Evolutionary conservation across 148 eudicot genomes (phyloP).

Genomic region (Cornus florida): DNA sequence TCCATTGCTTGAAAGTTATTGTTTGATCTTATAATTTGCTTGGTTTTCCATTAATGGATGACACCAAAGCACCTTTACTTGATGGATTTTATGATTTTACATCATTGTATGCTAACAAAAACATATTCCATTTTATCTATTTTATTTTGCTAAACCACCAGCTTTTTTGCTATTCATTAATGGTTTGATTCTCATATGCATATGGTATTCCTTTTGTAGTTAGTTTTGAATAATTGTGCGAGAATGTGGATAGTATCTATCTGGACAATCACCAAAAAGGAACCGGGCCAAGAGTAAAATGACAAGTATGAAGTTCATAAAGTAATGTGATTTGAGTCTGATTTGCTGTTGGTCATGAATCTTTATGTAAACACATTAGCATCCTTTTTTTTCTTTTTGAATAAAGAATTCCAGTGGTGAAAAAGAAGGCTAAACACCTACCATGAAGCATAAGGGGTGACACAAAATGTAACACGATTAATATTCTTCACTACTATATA

Average conservation of each 20-base stretch:
- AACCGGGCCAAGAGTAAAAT: not conserved
- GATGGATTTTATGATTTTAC: not conserved
- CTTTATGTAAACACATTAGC: not conserved
- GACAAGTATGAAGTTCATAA: not conserved
- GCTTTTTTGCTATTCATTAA: not conserved
- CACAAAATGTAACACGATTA: not conserved
- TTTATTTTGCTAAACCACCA: not conserved
- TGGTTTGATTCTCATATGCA: not conserved
- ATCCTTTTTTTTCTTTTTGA: not conserved
- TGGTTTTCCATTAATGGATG: not conserved
- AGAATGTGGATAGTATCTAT: not conserved
- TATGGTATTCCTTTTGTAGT: not conserved
- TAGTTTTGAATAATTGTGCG: not conserved
- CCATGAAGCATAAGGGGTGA: not conserved
- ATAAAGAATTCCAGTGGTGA: not conserved
- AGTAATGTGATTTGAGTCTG: not conserved
- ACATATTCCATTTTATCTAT: not conserved
- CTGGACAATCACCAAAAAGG: not conserved
- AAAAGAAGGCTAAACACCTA: not conserved
- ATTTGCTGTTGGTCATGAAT: constrained; percentile 2
- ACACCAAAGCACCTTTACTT: not conserved
- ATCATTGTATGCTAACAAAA: not conserved
- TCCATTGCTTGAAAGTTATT: constrained; percentile 64
- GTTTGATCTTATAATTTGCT: not conserved
- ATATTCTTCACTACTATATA: not conserved